phyloP scores from a whole-genome alignment of 2,329 filamentous ascomycete species.

The Pezicula rhizophila region DNA sequence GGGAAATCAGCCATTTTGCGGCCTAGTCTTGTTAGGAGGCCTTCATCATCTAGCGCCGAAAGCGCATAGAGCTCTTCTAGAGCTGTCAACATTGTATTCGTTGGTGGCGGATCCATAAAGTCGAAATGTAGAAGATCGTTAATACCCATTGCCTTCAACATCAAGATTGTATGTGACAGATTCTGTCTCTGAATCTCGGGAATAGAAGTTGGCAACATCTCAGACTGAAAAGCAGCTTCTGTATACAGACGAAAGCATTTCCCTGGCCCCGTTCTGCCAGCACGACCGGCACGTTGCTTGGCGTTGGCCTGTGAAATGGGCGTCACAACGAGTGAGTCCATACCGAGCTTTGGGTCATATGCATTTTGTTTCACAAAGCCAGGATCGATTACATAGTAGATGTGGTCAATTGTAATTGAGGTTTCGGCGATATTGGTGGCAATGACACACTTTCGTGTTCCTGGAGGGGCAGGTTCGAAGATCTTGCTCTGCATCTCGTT shows the following conservation, averaged over 20 bases:
- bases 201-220: slow-evolving; percentile 94
- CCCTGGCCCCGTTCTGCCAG: slow-evolving; percentile 88
- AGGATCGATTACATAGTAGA: slow-evolving; percentile 95
- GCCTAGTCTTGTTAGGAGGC: slow-evolving; percentile 81
- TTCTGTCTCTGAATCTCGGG: slow-evolving; percentile 97
- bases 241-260: slow-evolving; percentile 96
- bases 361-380: slow-evolving; percentile 98
- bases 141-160: slow-evolving; percentile 99
- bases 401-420: slow-evolving; percentile 94
- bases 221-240: slow-evolving; percentile 88
- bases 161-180: slow-evolving; percentile 84
- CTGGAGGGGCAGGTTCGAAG: slow-evolving; percentile 85
- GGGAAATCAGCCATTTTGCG: slow-evolving; percentile 98
- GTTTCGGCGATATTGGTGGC: slow-evolving; percentile 98
- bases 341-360: slow-evolving; percentile 93
- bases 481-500: slow-evolving; percentile 91
- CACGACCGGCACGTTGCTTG: slow-evolving; percentile 87
- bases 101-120: slow-evolving; percentile 97
- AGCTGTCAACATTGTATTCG: slow-evolving; percentile 95
- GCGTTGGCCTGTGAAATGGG: slow-evolving; percentile 96
- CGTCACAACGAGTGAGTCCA: slow-evolving; percentile 93
- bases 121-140: slow-evolving; percentile 96
- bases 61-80: slow-evolving; percentile 92
- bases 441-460: slow-evolving; percentile 88
- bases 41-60: slow-evolving; percentile 89